phyloP scores from a whole-genome alignment of 2,329 filamentous ascomycete species.

The Grosmannia clavigera region DNA sequence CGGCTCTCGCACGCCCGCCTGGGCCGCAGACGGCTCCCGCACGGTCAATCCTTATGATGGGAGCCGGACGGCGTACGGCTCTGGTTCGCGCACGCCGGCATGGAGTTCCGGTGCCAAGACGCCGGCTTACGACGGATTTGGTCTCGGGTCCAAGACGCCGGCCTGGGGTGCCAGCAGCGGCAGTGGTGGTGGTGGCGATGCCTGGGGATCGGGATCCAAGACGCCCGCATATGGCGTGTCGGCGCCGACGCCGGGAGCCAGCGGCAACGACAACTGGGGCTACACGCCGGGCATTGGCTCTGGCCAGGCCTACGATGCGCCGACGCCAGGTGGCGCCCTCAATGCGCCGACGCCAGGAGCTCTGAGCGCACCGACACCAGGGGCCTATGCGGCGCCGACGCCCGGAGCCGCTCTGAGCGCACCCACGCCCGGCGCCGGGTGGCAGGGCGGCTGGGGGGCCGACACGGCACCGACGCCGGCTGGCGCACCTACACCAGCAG shows the following conservation, averaged over 20 bases:
- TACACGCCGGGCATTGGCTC: slow-evolving; percentile 39
- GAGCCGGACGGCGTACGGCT: slow-evolving; percentile 65
- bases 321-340: slow-evolving; percentile 48
- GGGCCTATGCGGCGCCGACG: slow-evolving; percentile 52
- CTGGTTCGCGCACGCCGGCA: slow-evolving; percentile 58
- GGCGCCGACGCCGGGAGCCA: slow-evolving; percentile 45
- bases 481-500: slow-evolving; percentile 58
- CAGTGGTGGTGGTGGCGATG: slow-evolving; percentile 12
- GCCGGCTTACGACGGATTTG: slow-evolving; percentile 51
- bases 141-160: slow-evolving; percentile 55
- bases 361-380: slow-evolving; percentile 59
- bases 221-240: slow-evolving; percentile 61
- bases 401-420: slow-evolving; percentile 45
- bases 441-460: slow-evolving; percentile 45
- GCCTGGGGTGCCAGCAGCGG: slow-evolving; percentile 33
- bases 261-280: slow-evolving; percentile 47
- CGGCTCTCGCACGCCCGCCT: slow-evolving; percentile 56
- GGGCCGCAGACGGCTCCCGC: slow-evolving; percentile 50
- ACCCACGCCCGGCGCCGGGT: slow-evolving; percentile 55
- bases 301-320: slow-evolving; percentile 52
- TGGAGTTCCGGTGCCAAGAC: slow-evolving; percentile 72
- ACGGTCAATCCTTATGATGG: slow-evolving; percentile 62
- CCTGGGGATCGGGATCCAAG: slow-evolving; percentile 43
- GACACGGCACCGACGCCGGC: slow-evolving; percentile 57
- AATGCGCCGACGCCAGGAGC: slow-evolving; percentile 50